Evolutionary conservation across 345 rosid genomes (phyloP).

Genomic region (Adansonia digitata): DNA sequence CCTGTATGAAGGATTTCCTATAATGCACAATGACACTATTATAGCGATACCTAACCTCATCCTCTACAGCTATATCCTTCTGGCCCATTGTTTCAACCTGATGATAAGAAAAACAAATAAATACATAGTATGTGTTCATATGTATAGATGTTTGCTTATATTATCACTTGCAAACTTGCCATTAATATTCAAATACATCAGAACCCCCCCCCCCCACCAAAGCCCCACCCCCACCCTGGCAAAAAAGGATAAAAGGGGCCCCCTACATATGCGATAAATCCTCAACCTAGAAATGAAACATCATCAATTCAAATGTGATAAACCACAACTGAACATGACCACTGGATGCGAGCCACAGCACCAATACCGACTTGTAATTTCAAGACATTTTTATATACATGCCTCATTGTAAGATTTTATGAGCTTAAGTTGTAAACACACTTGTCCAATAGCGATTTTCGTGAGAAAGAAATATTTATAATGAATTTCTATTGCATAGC

Average conservation of each 20-base stretch:
- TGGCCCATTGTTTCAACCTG: conserved; percentile 82
- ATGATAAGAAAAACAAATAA: conserved; percentile 25
- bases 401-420: background rate
- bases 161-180: background rate
- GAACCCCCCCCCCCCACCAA: background rate
- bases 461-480: background rate
- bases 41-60: conserved; percentile 78
- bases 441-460: background rate
- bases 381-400: background rate
- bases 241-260: background rate
- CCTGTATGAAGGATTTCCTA: conserved; percentile 90
- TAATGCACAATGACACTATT: conserved; percentile 74
- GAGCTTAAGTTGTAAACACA: background rate
- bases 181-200: background rate
- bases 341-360: background rate
- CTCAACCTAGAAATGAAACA: background rate
- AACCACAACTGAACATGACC: background rate
- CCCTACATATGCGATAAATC: background rate
- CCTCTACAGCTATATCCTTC: conserved; percentile 66
- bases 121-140: conserved; percentile 1
- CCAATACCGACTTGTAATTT: background rate
- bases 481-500: background rate
- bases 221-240: background rate
- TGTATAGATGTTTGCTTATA: background rate
- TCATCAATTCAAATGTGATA: background rate